Conservation (phyloP, 495 filamentous ascomycete species). For the Talaromyces trachyspermus region DNA sequence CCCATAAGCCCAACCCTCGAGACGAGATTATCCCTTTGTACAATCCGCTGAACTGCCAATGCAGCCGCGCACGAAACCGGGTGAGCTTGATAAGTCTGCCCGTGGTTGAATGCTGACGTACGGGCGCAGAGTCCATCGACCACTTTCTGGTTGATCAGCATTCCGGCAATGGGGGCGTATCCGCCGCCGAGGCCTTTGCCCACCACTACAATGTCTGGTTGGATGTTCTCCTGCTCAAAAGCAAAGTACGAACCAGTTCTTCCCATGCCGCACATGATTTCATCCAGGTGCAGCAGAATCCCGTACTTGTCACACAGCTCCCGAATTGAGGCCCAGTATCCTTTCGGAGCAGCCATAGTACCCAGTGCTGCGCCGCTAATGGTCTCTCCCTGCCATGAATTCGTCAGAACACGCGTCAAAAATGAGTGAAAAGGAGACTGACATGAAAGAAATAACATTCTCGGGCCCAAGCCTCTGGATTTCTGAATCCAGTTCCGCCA, state of each 20-base stretch:
- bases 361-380: constrained; percentile 32
- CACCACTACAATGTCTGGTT: constrained; percentile 58
- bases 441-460: constrained; percentile 68
- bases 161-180: constrained; percentile 54
- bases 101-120: constrained; percentile 47
- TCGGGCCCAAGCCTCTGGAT: constrained; percentile 63
- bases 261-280: constrained; percentile 76
- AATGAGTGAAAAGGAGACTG: constrained; percentile 36
- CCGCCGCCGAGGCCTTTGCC: constrained; percentile 64
- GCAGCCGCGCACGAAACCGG: constrained; percentile 49
- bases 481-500: constrained; percentile 62
- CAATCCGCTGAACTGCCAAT: constrained; percentile 45
- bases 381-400: constrained; percentile 25
- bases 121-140: constrained; percentile 48
- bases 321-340: constrained; percentile 60
- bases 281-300: constrained; percentile 63
- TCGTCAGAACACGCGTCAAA: constrained; percentile 35
- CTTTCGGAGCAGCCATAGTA: constrained; percentile 53
- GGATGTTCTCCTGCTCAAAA: constrained; percentile 55
- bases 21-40: constrained; percentile 41
- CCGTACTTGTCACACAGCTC: constrained; percentile 56
- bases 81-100: constrained; percentile 55
- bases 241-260: constrained; percentile 58
- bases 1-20: constrained; percentile 46
- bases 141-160: constrained; percentile 48